phyloP scores from a whole-genome alignment of 2,329 filamentous ascomycete species.

The Fusarium odoratissimum region DNA sequence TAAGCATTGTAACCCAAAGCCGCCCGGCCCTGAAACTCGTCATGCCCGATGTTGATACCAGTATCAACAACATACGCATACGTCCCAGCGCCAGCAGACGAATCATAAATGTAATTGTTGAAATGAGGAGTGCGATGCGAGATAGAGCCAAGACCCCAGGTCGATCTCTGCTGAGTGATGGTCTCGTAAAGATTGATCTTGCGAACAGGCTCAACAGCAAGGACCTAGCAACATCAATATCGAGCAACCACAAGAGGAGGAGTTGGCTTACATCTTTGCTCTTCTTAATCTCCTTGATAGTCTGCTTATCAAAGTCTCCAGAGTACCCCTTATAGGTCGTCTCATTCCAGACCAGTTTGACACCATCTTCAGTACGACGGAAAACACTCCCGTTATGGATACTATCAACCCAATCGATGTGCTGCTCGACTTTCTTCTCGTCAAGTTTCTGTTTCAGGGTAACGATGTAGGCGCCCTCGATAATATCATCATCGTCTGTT shows the following conservation, averaged over 20 bases:
- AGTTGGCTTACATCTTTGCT: conserved; percentile 52
- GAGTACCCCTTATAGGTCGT: conserved; percentile 55
- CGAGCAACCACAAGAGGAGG: background rate
- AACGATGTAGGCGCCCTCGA: conserved; percentile 58
- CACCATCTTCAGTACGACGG: conserved; percentile 49
- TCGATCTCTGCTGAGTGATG: conserved; percentile 50
- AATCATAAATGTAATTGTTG: conserved; percentile 56
- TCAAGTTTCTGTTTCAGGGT: conserved; percentile 55
- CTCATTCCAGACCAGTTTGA: conserved; percentile 49
- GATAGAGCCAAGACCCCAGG: conserved; percentile 60
- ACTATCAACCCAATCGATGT: conserved; percentile 49
- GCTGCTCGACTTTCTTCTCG: conserved; percentile 48
- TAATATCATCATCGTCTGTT: conserved; percentile 32
- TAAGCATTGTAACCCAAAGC: conserved; percentile 52
- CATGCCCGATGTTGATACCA: conserved; percentile 61
- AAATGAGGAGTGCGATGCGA: conserved; percentile 53
- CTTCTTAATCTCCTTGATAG: conserved; percentile 54
- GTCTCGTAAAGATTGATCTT: conserved; percentile 45
- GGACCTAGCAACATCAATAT: conserved; percentile 44
- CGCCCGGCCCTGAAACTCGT: conserved; percentile 58
- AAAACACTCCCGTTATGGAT: conserved; percentile 49
- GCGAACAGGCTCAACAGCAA: conserved; percentile 49
- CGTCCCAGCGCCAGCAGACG: conserved; percentile 53
- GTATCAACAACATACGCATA: conserved; percentile 68
- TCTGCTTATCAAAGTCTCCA: conserved; percentile 56